Percentiles rank a stretch among this genome's conserved stretches.
Conservation (phyloP, 768 basidiomycete genomes). For the Hygrocybe punicea region DNA sequence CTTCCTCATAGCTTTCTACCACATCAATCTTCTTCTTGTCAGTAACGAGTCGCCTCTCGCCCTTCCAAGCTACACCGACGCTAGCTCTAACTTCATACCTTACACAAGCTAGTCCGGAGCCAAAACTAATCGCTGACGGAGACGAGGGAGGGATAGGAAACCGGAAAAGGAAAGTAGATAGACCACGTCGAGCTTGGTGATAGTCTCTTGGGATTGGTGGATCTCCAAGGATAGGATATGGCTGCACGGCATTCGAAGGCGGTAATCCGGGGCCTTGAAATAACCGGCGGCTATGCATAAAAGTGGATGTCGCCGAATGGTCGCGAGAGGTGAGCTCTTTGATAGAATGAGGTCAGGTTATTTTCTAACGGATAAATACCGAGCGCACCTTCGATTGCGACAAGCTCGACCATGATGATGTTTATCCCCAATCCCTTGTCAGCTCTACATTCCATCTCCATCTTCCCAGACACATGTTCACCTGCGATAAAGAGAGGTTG, state of each 20-base stretch:
- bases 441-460: conserved; percentile 76
- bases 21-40: conserved; percentile 61
- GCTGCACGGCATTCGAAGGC: conserved; percentile 78
- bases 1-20: conserved; percentile 52
- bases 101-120: conserved; percentile 62
- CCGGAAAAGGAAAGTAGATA: conserved; percentile 77
- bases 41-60: conserved; percentile 64
- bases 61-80: conserved; percentile 72
- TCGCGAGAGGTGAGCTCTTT: conserved; percentile 73
- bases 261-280: conserved; percentile 83
- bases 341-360: conserved; percentile 2
- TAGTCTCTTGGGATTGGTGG: conserved; percentile 61
- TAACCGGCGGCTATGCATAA: conserved; percentile 63
- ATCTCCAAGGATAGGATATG: conserved; percentile 55
- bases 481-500: conserved; percentile 67
- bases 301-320: conserved; percentile 76
- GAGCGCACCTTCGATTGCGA: conserved; percentile 65
- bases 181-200: conserved; percentile 69
- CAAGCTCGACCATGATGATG: conserved; percentile 73
- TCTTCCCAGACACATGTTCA: conserved; percentile 61
- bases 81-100: conserved; percentile 72
- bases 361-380: conserved; percentile 6
- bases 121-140: conserved; percentile 71
- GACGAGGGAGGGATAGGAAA: conserved; percentile 65
- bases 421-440: conserved; percentile 73